Evolutionary conservation across 176 grass and related monocot genomes (phyloP).

Genomic region (Aegilops tauschii): DNA sequence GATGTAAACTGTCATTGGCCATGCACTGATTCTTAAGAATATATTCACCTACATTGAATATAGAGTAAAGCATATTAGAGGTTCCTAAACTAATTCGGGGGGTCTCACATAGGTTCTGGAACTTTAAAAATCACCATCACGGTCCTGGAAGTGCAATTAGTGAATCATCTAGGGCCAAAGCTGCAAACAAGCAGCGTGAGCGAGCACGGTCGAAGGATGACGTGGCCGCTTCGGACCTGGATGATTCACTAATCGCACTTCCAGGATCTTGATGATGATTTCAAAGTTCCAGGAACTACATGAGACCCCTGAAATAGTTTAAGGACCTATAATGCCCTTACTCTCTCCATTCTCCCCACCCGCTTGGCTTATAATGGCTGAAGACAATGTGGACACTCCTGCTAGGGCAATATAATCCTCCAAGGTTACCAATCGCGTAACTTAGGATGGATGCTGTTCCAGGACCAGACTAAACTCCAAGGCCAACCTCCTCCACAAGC

Average conservation of each 20-base stretch:
- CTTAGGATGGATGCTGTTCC: too few relatives aligned
- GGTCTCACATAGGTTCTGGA: not conserved
- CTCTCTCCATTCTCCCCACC: not conserved
- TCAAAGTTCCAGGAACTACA: not conserved
- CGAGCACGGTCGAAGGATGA: not conserved
- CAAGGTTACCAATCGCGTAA: too few relatives aligned
- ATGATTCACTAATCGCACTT: not conserved
- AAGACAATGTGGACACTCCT: too few relatives aligned
- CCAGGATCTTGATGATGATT: not conserved
- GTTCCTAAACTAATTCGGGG: not conserved
- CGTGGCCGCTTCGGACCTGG: not conserved
- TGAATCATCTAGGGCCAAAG: not conserved
- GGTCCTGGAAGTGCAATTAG: not conserved
- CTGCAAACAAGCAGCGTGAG: not conserved
- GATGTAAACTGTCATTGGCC: not conserved
- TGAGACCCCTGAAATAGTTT: not conserved
- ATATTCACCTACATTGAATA: not conserved
- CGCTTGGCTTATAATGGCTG: too few relatives aligned
- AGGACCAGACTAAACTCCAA: too few relatives aligned
- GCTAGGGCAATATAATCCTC: too few relatives aligned
- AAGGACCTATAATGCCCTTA: not conserved
- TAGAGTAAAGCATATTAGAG: not conserved
- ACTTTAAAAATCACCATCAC: not conserved
- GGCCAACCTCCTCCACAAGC: too few relatives aligned
- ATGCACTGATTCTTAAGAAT: not conserved